Evolutionary conservation across 2,329 filamentous ascomycete genomes (phyloP), one percentile per base, ranked within the genome.

Genomic region (Monosporascus sp.): DNA sequence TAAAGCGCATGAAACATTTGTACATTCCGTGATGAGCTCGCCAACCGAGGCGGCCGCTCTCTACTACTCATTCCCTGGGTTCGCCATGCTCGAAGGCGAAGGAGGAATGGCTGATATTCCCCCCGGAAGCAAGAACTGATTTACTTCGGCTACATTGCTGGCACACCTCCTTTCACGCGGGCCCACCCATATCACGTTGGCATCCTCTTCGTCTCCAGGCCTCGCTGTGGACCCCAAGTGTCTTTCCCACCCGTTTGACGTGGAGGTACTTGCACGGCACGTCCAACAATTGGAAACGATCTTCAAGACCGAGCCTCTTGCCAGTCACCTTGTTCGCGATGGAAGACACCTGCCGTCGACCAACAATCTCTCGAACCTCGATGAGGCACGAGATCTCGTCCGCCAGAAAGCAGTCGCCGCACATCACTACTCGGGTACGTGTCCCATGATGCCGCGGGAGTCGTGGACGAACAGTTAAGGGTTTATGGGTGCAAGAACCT

Each of bases 401-500:
- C 20, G 20, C 48, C 52, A 15, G 22, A 20, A 20, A 11, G 48
- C 48, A 25, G 49, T 44, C 20, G 51, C 38, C 6, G 51, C 51
- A 1, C 31, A 52, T 22, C 52, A 56, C 46, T 56, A 48, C 50
- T 50, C 50, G 17, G 56, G 54, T 18, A 48, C 56, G 5, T 58
- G 56, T 48, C 45, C 56, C 3, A 47, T 48, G 50, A 49, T 58
- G 49, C 48, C 56, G 18, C 56, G 53, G 2, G 47, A 54, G 56
- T 58, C 17, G 53, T 58, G 6, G 56, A 56, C 45, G n/a, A 39
- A 1, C 25, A 47, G 49, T n/a, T 47, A 6, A 49, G 54, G 8
- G 56, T 58, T 4, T 50, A 58, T 35, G 52, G 56, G 6, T 52
- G 48, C 37, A 35, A 3, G 35, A 58, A 58, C 46, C 52, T 58